Evolutionary conservation across 192 early-diverging fungal species (phyloP), one percentile per base, ranked within the genome.

Genomic region (Funneliformis mosseae): DNA sequence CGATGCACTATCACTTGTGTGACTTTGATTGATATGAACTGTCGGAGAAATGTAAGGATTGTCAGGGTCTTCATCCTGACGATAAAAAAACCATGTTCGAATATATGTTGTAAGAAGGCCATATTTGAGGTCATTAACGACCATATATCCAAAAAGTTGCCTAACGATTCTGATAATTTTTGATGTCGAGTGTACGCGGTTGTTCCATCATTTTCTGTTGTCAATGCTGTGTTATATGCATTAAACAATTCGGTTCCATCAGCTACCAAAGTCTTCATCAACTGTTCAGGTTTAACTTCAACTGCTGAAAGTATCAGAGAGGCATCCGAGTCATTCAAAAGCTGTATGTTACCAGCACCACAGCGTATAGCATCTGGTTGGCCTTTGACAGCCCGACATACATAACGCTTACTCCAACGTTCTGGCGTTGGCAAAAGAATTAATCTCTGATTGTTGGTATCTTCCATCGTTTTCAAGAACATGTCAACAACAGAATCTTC

Each of bases 341-440:
- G 75, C 0, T 43, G 33, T 8, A 42, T 23, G 5, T 3, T 62
- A 77, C 0, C 55, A 42, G 75, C 75, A 62, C 74, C 9, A 42
- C 74, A 76, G 38, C 74, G 74, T 76, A 76, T 76, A 76, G 33
- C 59, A 41, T 76, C 74, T 62, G 59, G 74, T 63, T 61, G 74
- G 14, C 74, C 74, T 76, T 62, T 76, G 33, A 76, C 38, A 0
- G 0, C n/a, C 16, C 16, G 4, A 76, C 42, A 76, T 38, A 61
- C 0, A 76, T 62, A 76, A 76, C 74, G 55, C 60, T 61, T 76
- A 21, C 59, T 3, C 74, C 74, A 62, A 76, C 38, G 0, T 76
- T 76, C 55, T 76, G 59, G 74, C 0, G 0, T 41, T 76, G 16
- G 0, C 27, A 76, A 61, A 76, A n/a, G 59, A 76, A 61, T 76